phyloP scores from a whole-genome alignment of 116 monocot genomes.

The Papilionanthe hybrid region DNA sequence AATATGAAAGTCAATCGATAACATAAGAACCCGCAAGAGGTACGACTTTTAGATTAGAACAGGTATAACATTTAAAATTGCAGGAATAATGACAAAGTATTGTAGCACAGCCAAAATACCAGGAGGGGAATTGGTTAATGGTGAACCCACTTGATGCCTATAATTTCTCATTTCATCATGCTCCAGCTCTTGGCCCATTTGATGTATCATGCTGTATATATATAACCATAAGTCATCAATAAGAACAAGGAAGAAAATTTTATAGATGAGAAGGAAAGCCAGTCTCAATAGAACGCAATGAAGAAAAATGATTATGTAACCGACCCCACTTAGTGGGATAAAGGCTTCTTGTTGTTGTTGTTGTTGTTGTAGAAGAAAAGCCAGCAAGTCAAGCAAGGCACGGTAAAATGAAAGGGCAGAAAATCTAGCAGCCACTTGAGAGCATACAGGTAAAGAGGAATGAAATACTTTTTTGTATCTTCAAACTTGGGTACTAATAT shows the following conservation, averaged over 20 bases:
- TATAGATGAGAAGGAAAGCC: not conserved
- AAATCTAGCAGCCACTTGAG: not conserved
- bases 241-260: not conserved
- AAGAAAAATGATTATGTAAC: not conserved
- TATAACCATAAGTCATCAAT: not conserved
- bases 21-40: not conserved
- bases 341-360: too few relatives aligned
- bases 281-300: not conserved
- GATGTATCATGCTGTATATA: slow-evolving; percentile 68
- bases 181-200: slow-evolving; percentile 65
- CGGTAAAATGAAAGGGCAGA: not conserved
- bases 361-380: too few relatives aligned
- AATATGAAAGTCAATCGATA: not conserved
- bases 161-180: slow-evolving; percentile 63
- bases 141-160: slow-evolving; percentile 73
- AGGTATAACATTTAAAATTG: not conserved
- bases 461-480: not conserved
- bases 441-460: too few relatives aligned
- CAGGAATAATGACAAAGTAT: not conserved
- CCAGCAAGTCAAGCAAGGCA: not conserved
- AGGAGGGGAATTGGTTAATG: slow-evolving; percentile 76
- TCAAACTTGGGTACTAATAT: not conserved
- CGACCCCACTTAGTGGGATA: too few relatives aligned
- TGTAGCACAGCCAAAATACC: slow-evolving; percentile 32
- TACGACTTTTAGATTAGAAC: not conserved